Conservation (phyloP, 805 yeast genomes). For the Clavispora fructus region DNA sequence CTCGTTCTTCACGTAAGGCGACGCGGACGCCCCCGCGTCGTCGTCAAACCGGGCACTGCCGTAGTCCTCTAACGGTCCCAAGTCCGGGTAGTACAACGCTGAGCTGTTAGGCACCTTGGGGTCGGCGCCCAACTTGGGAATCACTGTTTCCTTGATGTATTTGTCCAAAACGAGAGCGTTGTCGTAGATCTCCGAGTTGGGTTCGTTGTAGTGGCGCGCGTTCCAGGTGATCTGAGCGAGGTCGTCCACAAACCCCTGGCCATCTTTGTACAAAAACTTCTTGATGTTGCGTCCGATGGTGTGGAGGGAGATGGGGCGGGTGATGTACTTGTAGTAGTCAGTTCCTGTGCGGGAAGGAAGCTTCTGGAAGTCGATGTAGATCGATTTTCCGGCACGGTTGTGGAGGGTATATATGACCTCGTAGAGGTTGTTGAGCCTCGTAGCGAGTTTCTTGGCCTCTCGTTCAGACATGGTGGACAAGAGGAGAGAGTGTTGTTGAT, state of each 20-base stretch:
- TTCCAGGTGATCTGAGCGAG: slow-evolving; percentile 85
- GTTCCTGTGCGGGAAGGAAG: slow-evolving; percentile 69
- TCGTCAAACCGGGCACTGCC: slow-evolving; percentile 8
- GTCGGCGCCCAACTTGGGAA: slow-evolving; percentile 47
- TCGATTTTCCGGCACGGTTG: slow-evolving; percentile 40
- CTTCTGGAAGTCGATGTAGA: slow-evolving; percentile 57
- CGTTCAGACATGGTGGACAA: slow-evolving; percentile 29
- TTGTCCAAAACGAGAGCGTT: slow-evolving; percentile 61
- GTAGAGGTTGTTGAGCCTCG: slow-evolving; percentile 26
- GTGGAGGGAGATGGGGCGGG: slow-evolving; percentile 76
- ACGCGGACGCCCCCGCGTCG: slow-evolving; percentile 6
- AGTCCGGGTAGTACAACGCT: slow-evolving; percentile 49
- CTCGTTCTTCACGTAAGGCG: slow-evolving; percentile 11
- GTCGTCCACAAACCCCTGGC: slow-evolving; percentile 71
- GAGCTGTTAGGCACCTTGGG: slow-evolving; percentile 29
- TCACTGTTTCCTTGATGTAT: slow-evolving; percentile 40
- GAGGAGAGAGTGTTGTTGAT: neutral
- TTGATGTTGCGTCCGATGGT: slow-evolving; percentile 60
- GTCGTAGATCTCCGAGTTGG: slow-evolving; percentile 58
- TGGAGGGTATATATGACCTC: slow-evolving; percentile 37
- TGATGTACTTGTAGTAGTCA: slow-evolving; percentile 76
- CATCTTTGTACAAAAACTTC: slow-evolving; percentile 47
- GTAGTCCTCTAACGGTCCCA: slow-evolving; percentile 52
- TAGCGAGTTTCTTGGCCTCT: slow-evolving; percentile 33
- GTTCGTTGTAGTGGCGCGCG: slow-evolving; percentile 77